Evolutionary conservation across 768 basidiomycete species (phyloP).

Genomic region (Mycena olivaceomarginata): DNA sequence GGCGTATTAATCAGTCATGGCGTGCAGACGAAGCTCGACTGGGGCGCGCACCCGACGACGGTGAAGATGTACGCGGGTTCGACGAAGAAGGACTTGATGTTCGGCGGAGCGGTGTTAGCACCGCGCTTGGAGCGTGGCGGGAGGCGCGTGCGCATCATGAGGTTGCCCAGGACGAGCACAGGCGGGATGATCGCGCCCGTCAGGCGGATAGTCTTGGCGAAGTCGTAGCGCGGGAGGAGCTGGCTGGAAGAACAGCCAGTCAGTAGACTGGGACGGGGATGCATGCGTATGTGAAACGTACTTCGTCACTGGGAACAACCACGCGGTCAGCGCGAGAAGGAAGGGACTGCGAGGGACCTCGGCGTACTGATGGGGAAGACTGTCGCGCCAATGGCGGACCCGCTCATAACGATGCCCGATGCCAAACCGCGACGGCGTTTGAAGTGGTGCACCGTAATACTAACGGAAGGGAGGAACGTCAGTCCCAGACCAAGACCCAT

Average conservation of each 20-base stretch:
- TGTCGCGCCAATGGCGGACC: constrained; percentile 47
- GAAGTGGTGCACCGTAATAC: constrained; percentile 61
- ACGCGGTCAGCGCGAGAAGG: neutral
- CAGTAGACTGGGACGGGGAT: neutral
- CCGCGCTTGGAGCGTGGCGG: constrained; percentile 11
- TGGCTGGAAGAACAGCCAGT: neutral
- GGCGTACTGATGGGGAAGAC: constrained; percentile 21
- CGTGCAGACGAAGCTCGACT: neutral
- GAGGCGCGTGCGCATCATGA: constrained; percentile 7
- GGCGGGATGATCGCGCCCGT: neutral
- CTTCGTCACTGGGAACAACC: neutral
- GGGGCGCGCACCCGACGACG: constrained; percentile 25
- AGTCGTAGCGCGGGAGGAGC: neutral
- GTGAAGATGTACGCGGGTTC: constrained; percentile 26
- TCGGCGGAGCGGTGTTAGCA: constrained; percentile 13
- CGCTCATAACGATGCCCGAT: constrained; percentile 65
- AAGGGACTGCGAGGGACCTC: neutral
- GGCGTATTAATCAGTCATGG: neutral
- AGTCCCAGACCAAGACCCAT: constrained; percentile 62
- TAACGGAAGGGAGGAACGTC: constrained; percentile 63
- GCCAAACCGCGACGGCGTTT: constrained; percentile 60
- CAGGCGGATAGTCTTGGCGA: neutral
- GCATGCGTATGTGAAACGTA: neutral
- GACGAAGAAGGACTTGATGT: constrained; percentile 34
- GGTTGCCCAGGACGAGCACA: neutral